Conservation (phyloP, 306 rosid species). For the Vigna mungo region DNA sequence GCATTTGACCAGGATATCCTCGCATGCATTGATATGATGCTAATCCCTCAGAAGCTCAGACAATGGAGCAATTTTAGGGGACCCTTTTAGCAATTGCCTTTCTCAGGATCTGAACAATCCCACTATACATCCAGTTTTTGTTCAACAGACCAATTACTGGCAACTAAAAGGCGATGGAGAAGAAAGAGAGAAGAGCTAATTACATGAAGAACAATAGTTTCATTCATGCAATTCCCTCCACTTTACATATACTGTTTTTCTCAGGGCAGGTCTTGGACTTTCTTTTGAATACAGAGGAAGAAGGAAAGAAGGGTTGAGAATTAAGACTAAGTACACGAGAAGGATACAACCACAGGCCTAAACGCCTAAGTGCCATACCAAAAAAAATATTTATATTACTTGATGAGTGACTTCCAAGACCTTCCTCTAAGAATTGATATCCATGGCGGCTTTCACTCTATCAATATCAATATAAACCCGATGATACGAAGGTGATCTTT, state of each 20-base stretch:
- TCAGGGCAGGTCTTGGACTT: background rate
- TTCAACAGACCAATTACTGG: background rate
- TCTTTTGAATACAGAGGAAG: background rate
- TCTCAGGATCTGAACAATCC: background rate
- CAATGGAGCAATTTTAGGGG: background rate
- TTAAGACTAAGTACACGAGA: no score
- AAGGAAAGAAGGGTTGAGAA: background rate
- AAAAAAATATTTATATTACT: no score
- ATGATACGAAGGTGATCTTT: no score
- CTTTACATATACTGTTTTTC: background rate
- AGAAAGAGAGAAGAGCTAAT: background rate
- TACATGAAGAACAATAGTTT: background rate
- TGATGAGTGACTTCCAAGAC: no score
- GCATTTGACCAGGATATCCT: background rate
- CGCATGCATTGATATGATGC: background rate
- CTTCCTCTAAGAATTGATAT: no score
- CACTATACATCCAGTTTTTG: background rate
- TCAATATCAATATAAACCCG: no score
- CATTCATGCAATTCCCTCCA: background rate
- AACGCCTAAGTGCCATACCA: no score
- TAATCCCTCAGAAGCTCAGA: background rate
- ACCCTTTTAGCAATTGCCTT: constrained; percentile 15
- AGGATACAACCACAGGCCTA: no score
- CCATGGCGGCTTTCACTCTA: no score
- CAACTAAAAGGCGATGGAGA: background rate